Base-by-base conservation (phyloP, 2,329 filamentous ascomycete genomes). In the Paecilomyces sp. region DNA sequence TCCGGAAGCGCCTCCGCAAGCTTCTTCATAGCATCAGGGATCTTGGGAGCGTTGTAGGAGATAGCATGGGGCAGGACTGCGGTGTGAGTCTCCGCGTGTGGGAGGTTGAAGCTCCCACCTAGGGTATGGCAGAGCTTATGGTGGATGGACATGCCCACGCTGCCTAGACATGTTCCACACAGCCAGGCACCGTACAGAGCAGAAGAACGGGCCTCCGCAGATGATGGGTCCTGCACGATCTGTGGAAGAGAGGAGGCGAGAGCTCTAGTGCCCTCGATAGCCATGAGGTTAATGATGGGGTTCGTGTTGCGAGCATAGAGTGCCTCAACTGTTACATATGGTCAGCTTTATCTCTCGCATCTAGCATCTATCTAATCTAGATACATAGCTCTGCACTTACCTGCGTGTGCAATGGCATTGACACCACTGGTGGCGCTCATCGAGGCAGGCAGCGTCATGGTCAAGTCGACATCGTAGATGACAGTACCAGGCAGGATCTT, bases 81-180 rank as follows among this genome's bases (percentile, higher is more conserved):
- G 0, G 85, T 85, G 65, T 88, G 86, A 0, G 85, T 88, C 68
- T 88, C 84, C 1, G 85, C 84, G 61, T 89, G 85, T 0, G 86
- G 84, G 6, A 89, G 77, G 62, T 83, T 81, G 70, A 88, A 86
- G 64, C 78, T 82, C 7, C 86, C 86, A 25, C 85, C 86, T 1
- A 88, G 76, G 0, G 83, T 83, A 67, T 88, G 86, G 72, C 85
- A 88, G 1, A 89, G 79, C 68, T 88, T 89, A 72, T 88, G 86
- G 67, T 88, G 86, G 13, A 88, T 78, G 2, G 83, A 80, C 83
- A 88, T 88, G 57, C 80, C 80, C 2, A 84, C 82, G 60, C 76
- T 81, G 5, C 85, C 85, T 0, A 88, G 77, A 64, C 83, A 86
- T 25, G 77, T 80, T 33, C 84, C 85, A 64, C 84, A 88, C 1